Evolutionary conservation across 768 basidiomycete species (phyloP), one percentile per base, ranked within the genome.

Genomic region (Rhizopogon roseolus): DNA sequence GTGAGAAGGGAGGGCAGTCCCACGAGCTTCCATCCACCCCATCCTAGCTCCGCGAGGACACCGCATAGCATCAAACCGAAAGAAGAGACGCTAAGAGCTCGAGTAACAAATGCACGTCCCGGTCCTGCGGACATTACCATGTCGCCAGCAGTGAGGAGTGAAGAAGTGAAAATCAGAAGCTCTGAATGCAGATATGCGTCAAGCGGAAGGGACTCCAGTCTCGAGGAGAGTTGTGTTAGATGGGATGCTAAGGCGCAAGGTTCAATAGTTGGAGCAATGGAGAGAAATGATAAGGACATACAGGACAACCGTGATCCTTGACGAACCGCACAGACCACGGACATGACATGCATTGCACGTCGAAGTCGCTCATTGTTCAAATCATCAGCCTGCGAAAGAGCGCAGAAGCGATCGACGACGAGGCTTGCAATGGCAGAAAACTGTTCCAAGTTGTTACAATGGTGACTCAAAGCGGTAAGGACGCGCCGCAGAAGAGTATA

Each of bases 381-480:
- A 3, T 42, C 48, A 0, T 40, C 5, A n/a, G 51, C 55, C 17
- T 41, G 25, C 50, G 56, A 53, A 14, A 57, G 38, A 1, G 60
- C 41, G 13, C 63, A 57, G 53, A 82, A 72, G 40, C 70, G 68
- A 28, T 72, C 64, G 1, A 82, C 63, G 4, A 92, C 59, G 9
- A 80, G 59, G 16, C 88, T 82, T 2, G 78, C 77, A 2, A 90
- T 59, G 0, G 76, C 62, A 5, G 76, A 64, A 64, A 88, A 92
- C 46, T 85, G 79, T 22, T 87, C 83, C 0, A 86, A 69, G 22
- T 76, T 76, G 58, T 86, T 86, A 66, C 86, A 85, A 61, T 96
- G 92, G 63, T 96, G 94, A 17, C 88, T 82, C 10, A 93, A 70
- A 1, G 92, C 85, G 0, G 92, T 95, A 2, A 93, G 70, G 1